Base-by-base conservation (phyloP, 2,329 filamentous ascomycete genomes). In the Lomentospora prolificans region DNA sequence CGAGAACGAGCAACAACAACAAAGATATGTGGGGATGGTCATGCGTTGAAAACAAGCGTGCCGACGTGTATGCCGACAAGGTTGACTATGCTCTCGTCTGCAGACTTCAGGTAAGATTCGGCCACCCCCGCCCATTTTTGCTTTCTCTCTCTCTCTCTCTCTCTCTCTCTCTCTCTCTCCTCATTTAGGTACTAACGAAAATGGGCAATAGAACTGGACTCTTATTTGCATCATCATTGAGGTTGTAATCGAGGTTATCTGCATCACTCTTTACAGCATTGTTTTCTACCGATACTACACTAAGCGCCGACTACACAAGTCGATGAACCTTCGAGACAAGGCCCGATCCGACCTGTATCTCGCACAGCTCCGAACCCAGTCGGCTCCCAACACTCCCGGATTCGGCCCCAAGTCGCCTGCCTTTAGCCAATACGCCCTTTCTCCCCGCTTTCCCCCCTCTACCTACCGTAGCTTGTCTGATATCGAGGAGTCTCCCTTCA, bases 11-110 rank as follows among this genome's bases (percentile, higher is more conserved):
- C 66, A 65, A 67, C 66, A 74, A 82, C 61, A 88, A 87, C 65
- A 84, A 96, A 70, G 94, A 99, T 70, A 82, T 99, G 71, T 99
- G 94, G 94, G 91, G 92, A 58, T 99, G 94, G 94, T 84, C 90
- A n/a, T 99, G 94, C 70, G 86, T 91, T 57, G 81, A 95, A 65
- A 97, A 96, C 70, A 83, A 85, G 61, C 85, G 92, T 59, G 75
- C 85, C 56, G 72, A 90, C 53, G 74, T 96, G 55, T 97, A 92
- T 69, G 68, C 82, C 59, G 77, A 91, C 57, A 85, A 94, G 64
- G 81, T 99, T 63, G 79, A 94, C 72, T 99, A 97, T 72, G 83
- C 83, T 25, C 85, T 99, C 53, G 80, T 97, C 62, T 99, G 94
- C 76, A 87, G 92, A 64, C 82, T 99, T 65, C 74, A 96, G 58